Base-by-base conservation (phyloP, 257 asterid genomes). In the Ilex aquifolium region DNA sequence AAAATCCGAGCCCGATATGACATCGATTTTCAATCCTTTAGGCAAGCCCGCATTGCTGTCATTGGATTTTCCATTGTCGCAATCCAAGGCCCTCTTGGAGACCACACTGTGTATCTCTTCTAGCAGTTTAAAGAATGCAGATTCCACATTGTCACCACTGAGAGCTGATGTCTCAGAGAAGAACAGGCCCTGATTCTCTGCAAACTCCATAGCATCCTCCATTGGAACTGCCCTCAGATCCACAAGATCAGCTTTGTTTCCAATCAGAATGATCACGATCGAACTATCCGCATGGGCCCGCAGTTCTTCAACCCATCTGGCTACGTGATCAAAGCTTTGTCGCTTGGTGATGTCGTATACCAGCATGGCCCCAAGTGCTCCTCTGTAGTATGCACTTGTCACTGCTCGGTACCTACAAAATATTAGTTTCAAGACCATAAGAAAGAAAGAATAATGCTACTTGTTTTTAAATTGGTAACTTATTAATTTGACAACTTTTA, bases 321-420 rank as follows among this genome's bases (percentile, higher is more conserved):
- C 85, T 31, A 83, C 79, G 42, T 83, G 84, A 60, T 86, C 91
- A 32, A 86, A 86, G 31, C 83, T 73, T 69, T 69, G 79, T 15
- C 91, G 67, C 29, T 83, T 83, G 4, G 91, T 83, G 3, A 82
- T 78, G 51, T 86, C 95, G 70, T 86, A 86, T 5, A 86, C 91
- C 30, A 86, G n/a, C 91, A 83, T 76, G 2, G 91, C 91, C 71
- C 95, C 95, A 3, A 85, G 67, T 0, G 95, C 90, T 4, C 90
- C 95, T 64, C 95, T 79, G 83, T 85, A 86, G 60, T 83, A 83
- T 5, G 91, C 91, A 65, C 95, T 83, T 36, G 95, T 86, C 12
- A 86, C 90, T 0, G 91, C 95, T 54, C 95, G 69, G 71, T 86
- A 86, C 79, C 93, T 78, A 75, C 4, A 32, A 46, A 46, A 36